Conservation (phyloP, 139 green algal species). For the Coelastrella sp. region DNA sequence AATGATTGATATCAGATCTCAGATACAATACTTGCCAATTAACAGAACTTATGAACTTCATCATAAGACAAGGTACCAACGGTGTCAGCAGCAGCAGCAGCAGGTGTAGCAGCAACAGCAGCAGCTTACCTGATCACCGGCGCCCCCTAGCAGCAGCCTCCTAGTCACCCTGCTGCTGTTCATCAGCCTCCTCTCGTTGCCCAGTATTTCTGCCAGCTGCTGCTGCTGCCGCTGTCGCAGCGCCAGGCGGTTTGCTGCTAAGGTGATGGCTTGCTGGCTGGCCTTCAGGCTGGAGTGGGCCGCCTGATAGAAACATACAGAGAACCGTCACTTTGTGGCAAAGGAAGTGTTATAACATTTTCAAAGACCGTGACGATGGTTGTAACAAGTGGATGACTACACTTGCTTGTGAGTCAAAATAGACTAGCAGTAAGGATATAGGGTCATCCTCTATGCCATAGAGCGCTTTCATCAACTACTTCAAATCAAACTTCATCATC, state of each 20-base stretch:
- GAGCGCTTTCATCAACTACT: too few species aligned
- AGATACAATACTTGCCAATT: too few species aligned
- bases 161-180: neutral
- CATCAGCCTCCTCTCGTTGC: neutral
- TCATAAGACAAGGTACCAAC: too few species aligned
- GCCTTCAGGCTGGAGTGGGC: neutral
- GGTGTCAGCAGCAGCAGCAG: neutral
- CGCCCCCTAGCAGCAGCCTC: neutral
- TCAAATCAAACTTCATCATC: too few species aligned
- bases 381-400: too few species aligned
- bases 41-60: too few species aligned
- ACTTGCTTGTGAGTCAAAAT: too few species aligned
- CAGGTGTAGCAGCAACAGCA: neutral
- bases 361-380: too few species aligned
- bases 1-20: neutral
- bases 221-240: slow-evolving; percentile 30
- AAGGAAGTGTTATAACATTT: too few species aligned
- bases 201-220: slow-evolving; percentile 7
- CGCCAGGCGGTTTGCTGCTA: neutral
- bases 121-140: neutral
- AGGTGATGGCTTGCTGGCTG: slow-evolving; percentile 8
- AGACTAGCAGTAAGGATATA: too few species aligned
- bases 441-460: too few species aligned
- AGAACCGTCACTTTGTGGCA: too few species aligned
- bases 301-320: neutral